These are phyloP conservation scores for Starmerella davenportii DNA, from an alignment of 805 yeast species.

Conservation along the genomic window DNA sequence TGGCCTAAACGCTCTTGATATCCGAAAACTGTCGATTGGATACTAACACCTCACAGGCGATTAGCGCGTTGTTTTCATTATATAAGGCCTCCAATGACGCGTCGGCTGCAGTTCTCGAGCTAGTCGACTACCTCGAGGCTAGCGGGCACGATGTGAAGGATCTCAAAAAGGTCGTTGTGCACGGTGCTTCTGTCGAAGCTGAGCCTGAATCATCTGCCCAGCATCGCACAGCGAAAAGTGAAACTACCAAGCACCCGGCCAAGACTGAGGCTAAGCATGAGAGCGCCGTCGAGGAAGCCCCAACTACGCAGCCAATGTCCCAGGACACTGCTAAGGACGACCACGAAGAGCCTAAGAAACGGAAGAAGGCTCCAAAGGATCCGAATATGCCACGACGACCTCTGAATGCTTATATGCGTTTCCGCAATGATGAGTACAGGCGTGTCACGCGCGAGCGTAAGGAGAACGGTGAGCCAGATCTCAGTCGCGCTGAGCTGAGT, in stretches of 20 bases:
- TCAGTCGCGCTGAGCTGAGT: slow-evolving; percentile 61
- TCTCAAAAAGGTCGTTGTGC: slow-evolving; percentile 18
- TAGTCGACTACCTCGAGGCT: slow-evolving; percentile 37
- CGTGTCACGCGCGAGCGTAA: slow-evolving; percentile 51
- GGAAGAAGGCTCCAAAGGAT: slow-evolving; percentile 43
- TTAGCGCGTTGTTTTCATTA: slow-evolving; percentile 62
- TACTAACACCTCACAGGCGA: slow-evolving; percentile 30
- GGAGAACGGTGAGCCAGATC: slow-evolving; percentile 38
- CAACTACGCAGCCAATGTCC: slow-evolving; percentile 6
- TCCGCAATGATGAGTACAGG: slow-evolving; percentile 56
- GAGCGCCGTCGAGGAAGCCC: slow-evolving; percentile 2
- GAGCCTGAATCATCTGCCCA: neutral
- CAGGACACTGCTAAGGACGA: slow-evolving; percentile 6
- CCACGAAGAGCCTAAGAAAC: slow-evolving; percentile 10
- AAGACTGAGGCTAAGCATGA: slow-evolving; percentile 13
- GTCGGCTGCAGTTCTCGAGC: slow-evolving; percentile 60
- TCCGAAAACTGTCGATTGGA: too few relatives aligned
- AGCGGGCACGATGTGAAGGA: slow-evolving; percentile 32
- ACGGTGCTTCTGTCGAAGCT: slow-evolving; percentile 20
- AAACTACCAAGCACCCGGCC: slow-evolving; percentile 13
- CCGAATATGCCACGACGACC: slow-evolving; percentile 96
- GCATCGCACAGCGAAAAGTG: neutral
- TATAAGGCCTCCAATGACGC: slow-evolving; percentile 78
- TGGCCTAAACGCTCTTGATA: too few relatives aligned
- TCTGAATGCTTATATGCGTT: slow-evolving; percentile 66